These are phyloP conservation scores for Mycosphaerelloides madeirae DNA, from an alignment of 2,329 filamentous ascomycete genomes.

Conservation along the genomic window DNA sequence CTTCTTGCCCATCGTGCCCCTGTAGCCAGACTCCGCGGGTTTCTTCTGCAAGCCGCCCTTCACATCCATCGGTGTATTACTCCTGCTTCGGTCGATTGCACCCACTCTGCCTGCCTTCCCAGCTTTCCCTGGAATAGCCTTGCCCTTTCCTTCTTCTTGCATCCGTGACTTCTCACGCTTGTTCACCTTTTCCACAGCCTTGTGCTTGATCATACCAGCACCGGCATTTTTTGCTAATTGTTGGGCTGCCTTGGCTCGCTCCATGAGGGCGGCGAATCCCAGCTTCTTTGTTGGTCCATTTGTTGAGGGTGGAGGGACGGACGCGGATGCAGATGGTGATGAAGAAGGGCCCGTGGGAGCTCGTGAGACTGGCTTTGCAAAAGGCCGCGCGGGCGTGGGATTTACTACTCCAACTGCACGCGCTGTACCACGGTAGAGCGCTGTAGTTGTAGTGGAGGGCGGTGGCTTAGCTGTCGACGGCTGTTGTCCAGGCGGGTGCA, in stretches of 20 bases:
- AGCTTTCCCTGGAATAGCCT: slow-evolving; percentile 35
- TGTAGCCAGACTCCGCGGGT: slow-evolving; percentile 36
- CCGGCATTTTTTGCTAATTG: slow-evolving; percentile 52
- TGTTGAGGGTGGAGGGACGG: slow-evolving; percentile 16
- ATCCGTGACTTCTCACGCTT: slow-evolving; percentile 49
- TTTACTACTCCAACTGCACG: slow-evolving; percentile 8
- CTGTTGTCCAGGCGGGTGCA: slow-evolving; percentile 19
- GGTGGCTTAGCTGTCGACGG: slow-evolving; percentile 18
- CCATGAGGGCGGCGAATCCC: slow-evolving; percentile 69
- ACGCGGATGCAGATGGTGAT: slow-evolving; percentile 11
- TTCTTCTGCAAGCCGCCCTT: slow-evolving; percentile 27
- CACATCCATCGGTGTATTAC: slow-evolving; percentile 22
- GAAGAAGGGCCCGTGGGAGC: slow-evolving; percentile 2
- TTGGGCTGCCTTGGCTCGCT: slow-evolving; percentile 64
- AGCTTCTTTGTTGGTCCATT: slow-evolving; percentile 51
- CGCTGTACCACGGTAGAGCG: slow-evolving; percentile 16
- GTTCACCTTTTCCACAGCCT: slow-evolving; percentile 61
- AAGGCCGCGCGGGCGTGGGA: slow-evolving; percentile 13
- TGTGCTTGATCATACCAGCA: slow-evolving; percentile 69
- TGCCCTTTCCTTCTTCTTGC: slow-evolving; percentile 40
- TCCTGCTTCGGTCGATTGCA: slow-evolving; percentile 27
- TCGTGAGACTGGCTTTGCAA: slow-evolving; percentile 4
- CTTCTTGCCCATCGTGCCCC: slow-evolving; percentile 34
- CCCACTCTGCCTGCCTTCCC: slow-evolving; percentile 25
- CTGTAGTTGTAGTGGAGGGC: slow-evolving; percentile 20